Base-by-base conservation (phyloP, 306 rosid species). In the Lotus japonicus region DNA sequence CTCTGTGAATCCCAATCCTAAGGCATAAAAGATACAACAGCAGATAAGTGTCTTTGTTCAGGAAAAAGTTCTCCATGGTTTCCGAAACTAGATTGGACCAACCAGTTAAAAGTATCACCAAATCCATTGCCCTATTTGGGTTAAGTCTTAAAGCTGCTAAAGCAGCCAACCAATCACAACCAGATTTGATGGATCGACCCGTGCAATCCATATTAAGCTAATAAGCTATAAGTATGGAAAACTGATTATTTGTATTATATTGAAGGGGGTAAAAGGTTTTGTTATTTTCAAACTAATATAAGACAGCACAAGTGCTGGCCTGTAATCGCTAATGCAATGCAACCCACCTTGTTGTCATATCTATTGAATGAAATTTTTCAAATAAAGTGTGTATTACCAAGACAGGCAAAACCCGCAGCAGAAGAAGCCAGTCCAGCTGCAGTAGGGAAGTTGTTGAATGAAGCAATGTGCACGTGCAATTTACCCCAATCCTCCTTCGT, bases 391-490 rank as follows among this genome's bases (percentile, higher is more conserved):
- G 15, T 48, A 35, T 73, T 88, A 94, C 98, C 99, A 14, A 90
- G 89, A 72, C 99, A 94, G 70, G 99, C 99, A 38, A 94, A 74
- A 67, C 99, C 99, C 17, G 99, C 99, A 0, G 99, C 99, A 0
- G 99, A 94, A 64, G 99, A 94, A 58, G 99, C 99, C 74, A 94
- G 73, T 75, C 99, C 99, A 31, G 99, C 99, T 35, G 99, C 99
- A 48, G 99, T 94, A 33, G 99, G 99, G 78, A 94, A 94, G 77
- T 94, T 94, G 85, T 94, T 94, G 80, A 77, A 87, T 6, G 99
- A 94, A 81, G 91, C 92, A 72, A 94, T 94, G 68, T 94, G 90
- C 5, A 94, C 36, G 31, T 88, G 92, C 81, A 94, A 75, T 39
- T 85, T 87, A 9, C 78, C 79, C 99, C 99, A 94, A 42, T 94